Evolutionary conservation across 2,329 filamentous ascomycete genomes (phyloP).

Genomic region (Tolypocladium tundrense): DNA sequence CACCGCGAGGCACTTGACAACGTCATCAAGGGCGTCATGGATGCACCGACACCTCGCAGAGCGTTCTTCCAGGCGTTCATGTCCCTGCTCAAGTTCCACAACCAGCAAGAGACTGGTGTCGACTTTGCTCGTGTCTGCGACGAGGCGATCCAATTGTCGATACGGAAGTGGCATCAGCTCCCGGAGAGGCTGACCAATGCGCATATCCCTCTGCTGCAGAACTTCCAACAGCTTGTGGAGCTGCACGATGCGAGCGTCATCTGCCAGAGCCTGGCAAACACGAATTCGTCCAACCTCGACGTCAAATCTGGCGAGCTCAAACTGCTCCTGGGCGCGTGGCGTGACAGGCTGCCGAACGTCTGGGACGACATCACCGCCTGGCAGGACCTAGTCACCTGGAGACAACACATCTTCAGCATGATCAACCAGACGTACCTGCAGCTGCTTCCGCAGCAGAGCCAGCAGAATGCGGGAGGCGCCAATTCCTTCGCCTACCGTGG

Average conservation of each 20-base stretch:
- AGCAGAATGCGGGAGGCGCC: constrained; percentile 71
- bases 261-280: constrained; percentile 78
- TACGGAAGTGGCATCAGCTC: constrained; percentile 98
- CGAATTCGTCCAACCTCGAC: constrained; percentile 76
- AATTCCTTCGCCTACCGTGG: constrained; percentile 87
- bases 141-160: constrained; percentile 93
- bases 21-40: constrained; percentile 94
- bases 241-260: constrained; percentile 96
- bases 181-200: constrained; percentile 87
- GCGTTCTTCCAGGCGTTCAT: constrained; percentile 99
- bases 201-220: constrained; percentile 88
- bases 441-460: constrained; percentile 65
- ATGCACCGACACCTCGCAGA: constrained; percentile 85
- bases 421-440: constrained; percentile 92
- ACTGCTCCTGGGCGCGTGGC: constrained; percentile 85
- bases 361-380: constrained; percentile 99
- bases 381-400: constrained; percentile 99
- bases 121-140: constrained; percentile 90
- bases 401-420: constrained; percentile 95
- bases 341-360: constrained; percentile 88
- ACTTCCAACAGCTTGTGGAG: constrained; percentile 96
- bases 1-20: constrained; percentile 84
- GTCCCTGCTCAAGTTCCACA: constrained; percentile 87
- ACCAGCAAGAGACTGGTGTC: constrained; percentile 65
- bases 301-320: constrained; percentile 94